Base-by-base conservation (phyloP, 208 protist genomes). In the Crithidia fasciculata region DNA sequence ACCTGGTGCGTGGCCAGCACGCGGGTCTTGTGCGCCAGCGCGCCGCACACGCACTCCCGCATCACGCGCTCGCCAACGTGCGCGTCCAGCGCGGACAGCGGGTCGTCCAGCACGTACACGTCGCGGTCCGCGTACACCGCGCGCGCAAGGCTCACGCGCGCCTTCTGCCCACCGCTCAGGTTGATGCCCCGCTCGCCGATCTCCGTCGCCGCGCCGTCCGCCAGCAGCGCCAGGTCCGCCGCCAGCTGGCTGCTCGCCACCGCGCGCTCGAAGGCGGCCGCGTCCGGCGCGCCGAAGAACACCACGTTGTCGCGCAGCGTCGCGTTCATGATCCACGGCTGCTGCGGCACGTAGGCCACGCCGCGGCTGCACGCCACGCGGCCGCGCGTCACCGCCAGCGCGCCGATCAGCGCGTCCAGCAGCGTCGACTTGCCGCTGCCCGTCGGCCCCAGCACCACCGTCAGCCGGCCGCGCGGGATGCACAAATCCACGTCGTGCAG, bases 1-100 rank as follows among this genome's bases (percentile, higher is more conserved):
- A n/a, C n/a, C n/a, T n/a, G n/a, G n/a, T 99, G 96, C 15, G 96
- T 98, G 13, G 97, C 93, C 0, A 99, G 78, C 6, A 99, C 65
- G 18, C 91, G 82, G 5, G 96, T 98, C 69, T 93, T 97, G 60
- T 62, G 60, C 12, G 66, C 72, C 18, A 99, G 81, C 39, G 69
- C 44, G 50, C 95, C 81, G 52, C 78, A 63, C n/a, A 92, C 54
- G 56, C 79, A 76, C 69, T 90, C 78, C 3, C 56, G 68, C 73
- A 94, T 79, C 40, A 96, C 78, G 36, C 72, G 77, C 57, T 84
- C 73, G 56, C 79, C 86, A 5, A 98, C 91, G 41, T 94, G 82
- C 40, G 85, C 87, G 81, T 98, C 97, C 19, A 99, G 92, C n/a
- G 96, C 93, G 16, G 82, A 87, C 40, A 99, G 89, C 56, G 92